Evolutionary conservation across 306 rosid genomes (phyloP), one percentile per base, ranked within the genome.

Genomic region (Argentina anserina): DNA sequence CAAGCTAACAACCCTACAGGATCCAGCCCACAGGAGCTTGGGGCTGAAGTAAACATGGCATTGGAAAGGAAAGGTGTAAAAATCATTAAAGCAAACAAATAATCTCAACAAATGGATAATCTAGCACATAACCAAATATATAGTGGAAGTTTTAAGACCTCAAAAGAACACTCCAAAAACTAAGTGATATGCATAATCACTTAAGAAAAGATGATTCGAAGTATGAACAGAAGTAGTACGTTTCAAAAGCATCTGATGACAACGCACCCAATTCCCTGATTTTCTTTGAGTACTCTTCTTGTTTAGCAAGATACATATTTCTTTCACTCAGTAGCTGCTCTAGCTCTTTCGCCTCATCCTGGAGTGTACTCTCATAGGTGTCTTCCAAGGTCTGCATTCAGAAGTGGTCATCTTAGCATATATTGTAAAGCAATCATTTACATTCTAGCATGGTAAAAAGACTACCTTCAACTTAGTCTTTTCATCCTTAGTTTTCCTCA

Each of bases 181-280:
- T n/a, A 47, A n/a, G 25, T 47, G 29, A 14, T 31, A 66, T 20
- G n/a, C 5, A 55, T n/a, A 15, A 75, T 26, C 17, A 76, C 33
- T 52, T 58, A 28, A 67, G 18, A 42, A n/a, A 63, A 69, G 70
- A 37, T 65, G 41, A n/a, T 72, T 53, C 33, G 18, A 26, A 74
- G 62, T 78, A 66, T 7, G 76, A 58, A 69, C 66, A 78, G 74
- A 72, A 77, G 79, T 36, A 80, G 78, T 94, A 94, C 98, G 84
- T 75, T 65, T 94, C 98, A 85, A 91, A 94, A 70, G 98, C 98
- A 88, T 94, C 98, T 61, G 97, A 91, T 73, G 95, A 83, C 83
- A 94, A 79, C 56, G 92, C 91, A 36, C 98, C 98, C 81, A 94
- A 70, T 75, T 94, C 97, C 85, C 96, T 81, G 84, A 89, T 89